These are phyloP conservation scores for Cydonia oblonga DNA, from an alignment of 331 rosid genomes.

Conservation along the genomic window DNA sequence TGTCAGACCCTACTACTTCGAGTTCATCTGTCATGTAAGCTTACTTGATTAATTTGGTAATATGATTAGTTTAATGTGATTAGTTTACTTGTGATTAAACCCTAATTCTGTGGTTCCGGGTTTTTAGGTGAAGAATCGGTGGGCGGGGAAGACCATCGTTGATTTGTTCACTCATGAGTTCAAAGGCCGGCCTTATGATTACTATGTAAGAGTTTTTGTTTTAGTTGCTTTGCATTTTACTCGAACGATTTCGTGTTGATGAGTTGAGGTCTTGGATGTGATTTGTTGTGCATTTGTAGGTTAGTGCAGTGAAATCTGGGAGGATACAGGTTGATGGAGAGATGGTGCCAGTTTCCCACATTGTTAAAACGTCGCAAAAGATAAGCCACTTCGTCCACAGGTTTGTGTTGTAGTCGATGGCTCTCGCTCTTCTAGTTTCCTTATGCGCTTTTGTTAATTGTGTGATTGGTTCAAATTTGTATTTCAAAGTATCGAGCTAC, in stretches of 20 bases:
- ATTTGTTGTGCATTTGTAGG: constrained; percentile 14
- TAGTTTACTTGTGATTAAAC: neutral
- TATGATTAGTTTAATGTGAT: neutral
- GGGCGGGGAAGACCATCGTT: constrained; percentile 87
- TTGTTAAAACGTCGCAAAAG: constrained; percentile 73
- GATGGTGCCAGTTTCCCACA: constrained; percentile 32
- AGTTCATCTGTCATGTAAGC: constrained; percentile 73
- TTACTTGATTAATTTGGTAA: neutral
- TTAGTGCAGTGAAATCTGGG: constrained; percentile 46
- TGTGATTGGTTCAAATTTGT: neutral
- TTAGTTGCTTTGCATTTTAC: neutral
- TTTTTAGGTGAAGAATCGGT: constrained; percentile 67
- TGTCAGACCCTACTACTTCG: constrained; percentile 88
- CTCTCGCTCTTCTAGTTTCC: neutral
- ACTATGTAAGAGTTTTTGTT: constrained; percentile 42
- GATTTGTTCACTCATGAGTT: constrained; percentile 86
- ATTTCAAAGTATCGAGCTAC: no score
- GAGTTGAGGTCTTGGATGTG: neutral
- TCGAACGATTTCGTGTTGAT: neutral
- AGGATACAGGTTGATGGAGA: constrained; percentile 47
- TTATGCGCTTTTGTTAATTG: neutral
- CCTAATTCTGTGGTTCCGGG: constrained; percentile 1
- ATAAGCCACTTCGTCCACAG: constrained; percentile 93
- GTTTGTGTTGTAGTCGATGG: constrained; percentile 26
- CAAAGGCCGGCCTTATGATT: constrained; percentile 77